Evolutionary conservation across 2,329 filamentous ascomycete genomes (phyloP), one percentile per base, ranked within the genome.

Genomic region (Xylaria sp.): DNA sequence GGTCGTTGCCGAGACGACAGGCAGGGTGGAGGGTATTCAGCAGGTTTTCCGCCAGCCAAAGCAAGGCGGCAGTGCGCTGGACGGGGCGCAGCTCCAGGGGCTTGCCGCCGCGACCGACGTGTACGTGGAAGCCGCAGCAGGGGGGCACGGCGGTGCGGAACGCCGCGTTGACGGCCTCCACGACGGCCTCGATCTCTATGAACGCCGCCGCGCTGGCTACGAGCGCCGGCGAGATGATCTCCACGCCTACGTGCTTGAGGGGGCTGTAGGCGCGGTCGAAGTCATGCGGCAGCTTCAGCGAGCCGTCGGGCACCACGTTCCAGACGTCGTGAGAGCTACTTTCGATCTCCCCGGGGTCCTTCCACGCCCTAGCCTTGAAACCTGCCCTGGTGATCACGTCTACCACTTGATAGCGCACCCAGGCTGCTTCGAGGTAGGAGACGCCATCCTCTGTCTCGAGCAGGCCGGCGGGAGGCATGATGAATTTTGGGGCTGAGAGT

Each of bases 331-430:
- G 31, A 2, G 47, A 2, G 2, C 59, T 31, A 1, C 6, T 7
- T 2, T 22, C 31, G 31, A 2, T 9, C n/a, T 58, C 38, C 5
- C n/a, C 51, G 4, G 13, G 0, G 7, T 1, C 4, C 17, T 15
- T n/a, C n/a, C n/a, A 27, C 11, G 60, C 36, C 25, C 29, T 44
- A 2, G 47, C 20, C n/a, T 38, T 39, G 15, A 51, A 63, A 17
- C 64, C 60, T 0, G 42, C 25, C 11, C 15, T 2, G 22, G 20
- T 13, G 31, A 66, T 66, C 4, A 36, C 57, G 2, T 66, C 60
- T 15, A 54, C 64, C 5, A 66, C 60, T 17, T 63, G 38, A n/a
- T 63, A 44, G 20, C 63, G 57, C 5, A 66, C 42, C 49, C 44
- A 62, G 42, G 45, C 13, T 6, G 36, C 45, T 50, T 59, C 36